Percentiles rank a stretch among this genome's conserved stretches.
phyloP scores from a whole-genome alignment of 768 basidiomycete species.

The Tremella mesenterica region DNA sequence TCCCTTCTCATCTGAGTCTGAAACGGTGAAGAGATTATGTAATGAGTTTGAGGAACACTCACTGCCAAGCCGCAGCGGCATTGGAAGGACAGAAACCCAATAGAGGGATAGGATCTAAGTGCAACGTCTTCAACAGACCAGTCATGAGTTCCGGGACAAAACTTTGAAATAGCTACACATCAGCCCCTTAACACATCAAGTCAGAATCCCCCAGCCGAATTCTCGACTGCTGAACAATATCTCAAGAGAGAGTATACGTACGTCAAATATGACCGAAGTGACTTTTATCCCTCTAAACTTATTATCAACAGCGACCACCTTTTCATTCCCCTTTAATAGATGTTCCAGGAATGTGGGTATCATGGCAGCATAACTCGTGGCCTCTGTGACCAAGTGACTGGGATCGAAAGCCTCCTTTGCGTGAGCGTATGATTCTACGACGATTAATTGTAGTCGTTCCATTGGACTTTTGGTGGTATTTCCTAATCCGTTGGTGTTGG shows the following conservation, averaged over 20 bases:
- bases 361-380: slow-evolving; percentile 11
- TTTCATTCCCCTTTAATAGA: slow-evolving; percentile 1
- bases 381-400: slow-evolving; percentile 9
- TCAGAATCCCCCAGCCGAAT: neutral
- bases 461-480: neutral
- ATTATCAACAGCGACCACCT: slow-evolving; percentile 5
- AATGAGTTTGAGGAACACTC: slow-evolving; percentile 1
- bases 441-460: slow-evolving; percentile 7
- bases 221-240: neutral
- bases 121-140: neutral
- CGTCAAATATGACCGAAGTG: slow-evolving; percentile 19
- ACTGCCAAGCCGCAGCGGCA: slow-evolving; percentile 16
- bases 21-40: neutral
- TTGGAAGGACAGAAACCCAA: slow-evolving; percentile 15
- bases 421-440: neutral
- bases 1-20: neutral
- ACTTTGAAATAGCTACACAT: slow-evolving; percentile 11
- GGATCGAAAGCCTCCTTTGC: neutral
- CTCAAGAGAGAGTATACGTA: slow-evolving; percentile 1
- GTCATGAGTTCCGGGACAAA: slow-evolving; percentile 16
- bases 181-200: neutral
- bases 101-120: slow-evolving; percentile 1
- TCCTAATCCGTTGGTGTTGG: neutral
- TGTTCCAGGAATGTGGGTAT: slow-evolving; percentile 7
- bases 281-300: slow-evolving; percentile 12